Conservation (phyloP, 2,329 filamentous ascomycete genomes). For the Cercospora beticola region DNA sequence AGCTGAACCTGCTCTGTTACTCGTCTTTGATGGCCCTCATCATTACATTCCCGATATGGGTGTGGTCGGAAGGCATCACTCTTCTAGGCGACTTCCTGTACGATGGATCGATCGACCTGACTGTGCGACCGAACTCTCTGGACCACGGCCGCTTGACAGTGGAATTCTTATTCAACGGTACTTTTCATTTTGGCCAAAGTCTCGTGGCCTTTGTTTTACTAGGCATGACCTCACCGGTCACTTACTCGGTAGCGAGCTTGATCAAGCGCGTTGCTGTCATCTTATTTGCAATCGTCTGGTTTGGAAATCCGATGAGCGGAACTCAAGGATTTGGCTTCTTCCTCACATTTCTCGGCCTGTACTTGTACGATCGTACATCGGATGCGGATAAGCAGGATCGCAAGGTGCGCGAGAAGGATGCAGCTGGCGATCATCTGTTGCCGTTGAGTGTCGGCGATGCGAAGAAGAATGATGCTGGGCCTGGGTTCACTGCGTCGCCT, state of each 20-base stretch:
- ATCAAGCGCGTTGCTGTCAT: conserved; percentile 99
- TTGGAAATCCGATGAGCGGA: conserved; percentile 80
- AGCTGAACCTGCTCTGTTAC: conserved; percentile 94
- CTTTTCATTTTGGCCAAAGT: conserved; percentile 94
- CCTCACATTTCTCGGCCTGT: conserved; percentile 87
- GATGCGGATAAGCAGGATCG: conserved; percentile 85
- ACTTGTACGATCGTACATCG: conserved; percentile 91
- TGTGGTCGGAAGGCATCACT: conserved; percentile 81
- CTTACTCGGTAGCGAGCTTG: conserved; percentile 91
- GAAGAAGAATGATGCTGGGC: conserved; percentile 37
- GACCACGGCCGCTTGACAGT: conserved; percentile 62
- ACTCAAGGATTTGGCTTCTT: conserved; percentile 81
- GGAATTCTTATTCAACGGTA: conserved; percentile 97
- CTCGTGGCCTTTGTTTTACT: conserved; percentile 91
- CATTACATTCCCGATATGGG: conserved; percentile 86
- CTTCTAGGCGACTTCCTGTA: conserved; percentile 75
- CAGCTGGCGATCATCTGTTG: conserved; percentile 63
- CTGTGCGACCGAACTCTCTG: conserved; percentile 71
- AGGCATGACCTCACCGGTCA: conserved; percentile 92
- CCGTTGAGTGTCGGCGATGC: conserved; percentile 55
- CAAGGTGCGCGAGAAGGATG: conserved; percentile 63
- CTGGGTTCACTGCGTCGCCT: conserved; percentile 26
- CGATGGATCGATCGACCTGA: conserved; percentile 75
- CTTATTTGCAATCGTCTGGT: conserved; percentile 92
- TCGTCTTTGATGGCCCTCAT: conserved; percentile 92